Conservation (phyloP, 2,329 filamentous ascomycete genomes). For the Colletotrichum plurivorum region DNA sequence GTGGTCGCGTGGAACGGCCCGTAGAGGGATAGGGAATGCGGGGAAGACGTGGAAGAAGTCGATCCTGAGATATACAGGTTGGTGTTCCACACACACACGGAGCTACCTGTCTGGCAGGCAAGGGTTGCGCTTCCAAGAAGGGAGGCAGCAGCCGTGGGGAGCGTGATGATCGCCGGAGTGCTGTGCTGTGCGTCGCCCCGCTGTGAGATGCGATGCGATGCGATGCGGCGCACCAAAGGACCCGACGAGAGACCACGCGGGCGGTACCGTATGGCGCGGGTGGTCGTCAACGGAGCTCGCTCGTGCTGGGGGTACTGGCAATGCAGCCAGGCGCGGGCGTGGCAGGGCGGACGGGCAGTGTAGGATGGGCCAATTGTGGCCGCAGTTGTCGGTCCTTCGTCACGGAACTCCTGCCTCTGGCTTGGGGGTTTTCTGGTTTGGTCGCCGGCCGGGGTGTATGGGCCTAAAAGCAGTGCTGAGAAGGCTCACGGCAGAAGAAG, state of each 20-base stretch:
- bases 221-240: constrained; percentile 31
- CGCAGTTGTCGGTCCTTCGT: constrained; percentile 33
- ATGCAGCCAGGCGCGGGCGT: constrained; percentile 36
- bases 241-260: constrained; percentile 24
- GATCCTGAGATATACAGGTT: constrained; percentile 37
- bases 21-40: constrained; percentile 39
- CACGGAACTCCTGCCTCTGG: constrained; percentile 42
- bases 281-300: constrained; percentile 26
- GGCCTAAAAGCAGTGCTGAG: constrained; percentile 56
- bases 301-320: constrained; percentile 34
- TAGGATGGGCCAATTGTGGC: constrained; percentile 38
- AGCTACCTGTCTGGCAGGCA: constrained; percentile 34
- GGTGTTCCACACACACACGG: constrained; percentile 36
- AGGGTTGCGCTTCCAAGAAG: constrained; percentile 20
- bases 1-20: constrained; percentile 42
- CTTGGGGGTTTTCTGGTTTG: constrained; percentile 42
- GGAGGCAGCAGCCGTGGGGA: constrained; percentile 34
- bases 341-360: constrained; percentile 35
- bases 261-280: constrained; percentile 20
- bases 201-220: constrained; percentile 31
- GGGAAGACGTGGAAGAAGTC: constrained; percentile 35
- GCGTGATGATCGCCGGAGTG: constrained; percentile 32
- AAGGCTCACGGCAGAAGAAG: constrained; percentile 54
- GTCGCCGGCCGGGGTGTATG: constrained; percentile 49
- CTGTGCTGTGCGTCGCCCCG: constrained; percentile 20